phyloP scores from a whole-genome alignment of 805 yeast genomes.

The Ogataea philodendri region DNA sequence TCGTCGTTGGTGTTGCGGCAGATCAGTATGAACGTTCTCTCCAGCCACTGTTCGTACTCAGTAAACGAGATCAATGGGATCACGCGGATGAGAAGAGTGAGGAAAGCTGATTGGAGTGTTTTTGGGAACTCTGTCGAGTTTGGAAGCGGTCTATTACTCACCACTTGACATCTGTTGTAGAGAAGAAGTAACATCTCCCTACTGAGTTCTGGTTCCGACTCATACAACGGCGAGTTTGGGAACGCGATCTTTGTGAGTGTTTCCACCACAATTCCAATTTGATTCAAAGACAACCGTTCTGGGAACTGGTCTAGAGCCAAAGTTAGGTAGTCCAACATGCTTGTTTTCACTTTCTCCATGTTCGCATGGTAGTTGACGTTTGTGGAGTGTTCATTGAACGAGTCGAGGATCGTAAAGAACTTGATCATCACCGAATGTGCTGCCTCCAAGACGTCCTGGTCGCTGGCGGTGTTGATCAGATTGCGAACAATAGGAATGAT shows the following conservation, averaged over 20 bases:
- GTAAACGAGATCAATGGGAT: conserved; percentile 51
- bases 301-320: conserved; percentile 59
- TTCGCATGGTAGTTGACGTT: conserved; percentile 17
- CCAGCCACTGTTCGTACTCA: conserved; percentile 46
- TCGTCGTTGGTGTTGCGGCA: conserved; percentile 34
- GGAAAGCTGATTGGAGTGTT: conserved; percentile 47
- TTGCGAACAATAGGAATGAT: conserved; percentile 28
- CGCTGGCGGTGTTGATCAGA: conserved; percentile 21
- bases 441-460: conserved; percentile 49
- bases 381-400: conserved; percentile 16
- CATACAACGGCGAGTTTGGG: conserved; percentile 36
- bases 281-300: conserved; percentile 46
- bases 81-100: conserved; percentile 46
- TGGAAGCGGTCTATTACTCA: conserved; percentile 5
- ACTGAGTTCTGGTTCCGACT: conserved; percentile 28
- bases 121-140: conserved; percentile 15
- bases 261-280: conserved; percentile 55
- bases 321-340: conserved; percentile 41
- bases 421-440: conserved; percentile 58
- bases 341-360: conserved; percentile 13
- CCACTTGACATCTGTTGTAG: conserved; percentile 38
- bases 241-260: conserved; percentile 47
- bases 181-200: conserved; percentile 42
- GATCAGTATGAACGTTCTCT: conserved; percentile 40
- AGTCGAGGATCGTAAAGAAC: conserved; percentile 26